These are phyloP conservation scores for Zymoseptoria tritici DNA, from an alignment of 2,329 filamentous ascomycete species.

Conservation along the genomic window DNA sequence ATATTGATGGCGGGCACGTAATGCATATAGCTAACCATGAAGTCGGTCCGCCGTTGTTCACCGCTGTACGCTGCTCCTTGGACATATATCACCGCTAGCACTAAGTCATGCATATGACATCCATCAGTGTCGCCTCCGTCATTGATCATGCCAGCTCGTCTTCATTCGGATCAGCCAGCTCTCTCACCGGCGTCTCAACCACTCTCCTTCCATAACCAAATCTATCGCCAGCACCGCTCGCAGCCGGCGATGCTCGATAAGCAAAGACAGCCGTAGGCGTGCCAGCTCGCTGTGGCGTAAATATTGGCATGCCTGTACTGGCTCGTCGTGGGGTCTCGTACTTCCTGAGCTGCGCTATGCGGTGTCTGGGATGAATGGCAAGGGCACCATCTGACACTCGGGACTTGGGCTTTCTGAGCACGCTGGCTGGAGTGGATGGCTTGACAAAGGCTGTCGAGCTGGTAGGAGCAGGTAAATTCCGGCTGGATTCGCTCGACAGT, in stretches of 20 bases:
- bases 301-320: background rate
- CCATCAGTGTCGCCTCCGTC: background rate
- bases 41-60: too few relatives aligned
- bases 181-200: slow-evolving; percentile 10
- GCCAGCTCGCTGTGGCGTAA: background rate
- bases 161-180: slow-evolving; percentile 11
- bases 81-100: background rate
- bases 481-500: background rate
- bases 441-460: background rate
- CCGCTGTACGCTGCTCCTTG: background rate
- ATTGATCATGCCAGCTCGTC: slow-evolving; percentile 11
- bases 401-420: background rate
- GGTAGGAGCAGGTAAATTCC: background rate
- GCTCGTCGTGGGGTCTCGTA: background rate
- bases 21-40: background rate
- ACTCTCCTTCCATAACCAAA: slow-evolving; percentile 4
- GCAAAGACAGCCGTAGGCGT: slow-evolving; percentile 4
- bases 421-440: background rate
- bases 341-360: slow-evolving; percentile 7
- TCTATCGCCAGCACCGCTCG: background rate
- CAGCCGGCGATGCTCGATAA: slow-evolving; percentile 1
- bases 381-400: background rate
- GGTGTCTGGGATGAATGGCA: background rate
- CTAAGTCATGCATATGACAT: too few relatives aligned
- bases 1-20: background rate